Base-by-base conservation (phyloP, 2,329 filamentous ascomycete species). In the Scleromitrula shiraiana region DNA sequence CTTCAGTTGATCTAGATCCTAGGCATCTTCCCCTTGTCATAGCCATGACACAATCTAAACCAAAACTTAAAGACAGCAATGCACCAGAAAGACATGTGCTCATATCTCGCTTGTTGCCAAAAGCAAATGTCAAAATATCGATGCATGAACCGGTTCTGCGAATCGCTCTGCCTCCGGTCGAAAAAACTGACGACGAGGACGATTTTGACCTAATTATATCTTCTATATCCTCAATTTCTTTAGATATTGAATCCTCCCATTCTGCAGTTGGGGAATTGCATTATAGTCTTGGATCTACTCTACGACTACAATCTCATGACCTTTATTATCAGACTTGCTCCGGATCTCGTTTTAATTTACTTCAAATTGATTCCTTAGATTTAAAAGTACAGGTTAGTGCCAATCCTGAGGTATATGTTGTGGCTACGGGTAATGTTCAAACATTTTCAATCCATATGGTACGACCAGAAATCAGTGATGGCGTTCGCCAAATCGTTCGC, bases 121-220 rank as follows among this genome's bases (percentile, higher is more conserved):
- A 97, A 68, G 86, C 91, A 0, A 95, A 78, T 60, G 85, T 97
- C 65, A 98, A 97, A 62, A 82, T 97, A 33, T 96, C 93, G 0
- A 85, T 98, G 68, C 93, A 98, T 61, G 93, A 98, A 64, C 93
- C 93, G 1, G 94, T 98, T 14, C 65, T 97, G 53, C 82, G 94
- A 57, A 90, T 98, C 54, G 82, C 90, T 7, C 72, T 98, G 4
- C 90, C 90, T 5, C 83, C 91, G 0, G 79, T 93, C 53, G 78
- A 84, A 52, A 74, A 76, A 46, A 70, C 70, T 2, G 70, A 74
- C 33, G 77, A 82, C 22, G 75, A 80, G 0, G 87, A 89, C 52
- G 90, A 97, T 56, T 97, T 93, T 57, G 93, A 98, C 62, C 75
- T 98, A 24, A 85, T 98, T 37, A 95, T 98, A 40, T 95, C 88